Base-by-base conservation (phyloP, 352 stramenopile genomes). In the Chrysophaeum taylorii region DNA sequence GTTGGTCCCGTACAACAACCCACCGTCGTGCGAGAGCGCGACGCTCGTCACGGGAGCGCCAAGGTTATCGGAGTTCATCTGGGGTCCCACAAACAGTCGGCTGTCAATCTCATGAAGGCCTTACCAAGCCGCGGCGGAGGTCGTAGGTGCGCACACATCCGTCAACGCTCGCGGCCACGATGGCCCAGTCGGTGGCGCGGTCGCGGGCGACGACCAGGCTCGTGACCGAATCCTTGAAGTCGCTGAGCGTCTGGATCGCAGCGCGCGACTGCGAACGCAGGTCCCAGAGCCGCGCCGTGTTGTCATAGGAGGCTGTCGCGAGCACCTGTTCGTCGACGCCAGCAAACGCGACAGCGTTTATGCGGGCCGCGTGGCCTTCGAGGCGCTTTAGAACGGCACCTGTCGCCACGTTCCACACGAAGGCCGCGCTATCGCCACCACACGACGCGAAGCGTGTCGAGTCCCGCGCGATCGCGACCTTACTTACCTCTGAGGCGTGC, bases 251-350 rank as follows among this genome's bases (percentile, higher is more conserved):
- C 36, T 66, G 57, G 1, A 66, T 9, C 57, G 57, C 33, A 36
- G 23, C 33, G 1, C 5, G 7, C 5, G 1, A 14, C 12, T 66
- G 31, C 31, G 33, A 45, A 16, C 57, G 57, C 31, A 66, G 35
- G 35, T 84, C 81, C 88, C 88, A 94, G 25, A 93, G 66, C 72
- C 92, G 92, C 66, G 89, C 78, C 15, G 79, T 84, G 0, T 81
- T 82, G 71, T 94, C 88, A 67, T 92, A 94, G 15, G 85, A 92
- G 23, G 85, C 79, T 50, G 83, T 92, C 25, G 89, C 64, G 43
- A 93, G 75, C 25, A 93, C 9, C 9, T 2, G 2, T 31, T 66
- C 16, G 35, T 35, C 14, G 33, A 36, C 33, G 2, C 5, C 57
- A 36, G 14, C 15, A 36, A 66, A 66, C 9, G 5, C 35, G 57